Evolutionary conservation across 495 filamentous ascomycete species (phyloP), one percentile per base, ranked within the genome.

Genomic region (Hypoxylon crocopeplum): DNA sequence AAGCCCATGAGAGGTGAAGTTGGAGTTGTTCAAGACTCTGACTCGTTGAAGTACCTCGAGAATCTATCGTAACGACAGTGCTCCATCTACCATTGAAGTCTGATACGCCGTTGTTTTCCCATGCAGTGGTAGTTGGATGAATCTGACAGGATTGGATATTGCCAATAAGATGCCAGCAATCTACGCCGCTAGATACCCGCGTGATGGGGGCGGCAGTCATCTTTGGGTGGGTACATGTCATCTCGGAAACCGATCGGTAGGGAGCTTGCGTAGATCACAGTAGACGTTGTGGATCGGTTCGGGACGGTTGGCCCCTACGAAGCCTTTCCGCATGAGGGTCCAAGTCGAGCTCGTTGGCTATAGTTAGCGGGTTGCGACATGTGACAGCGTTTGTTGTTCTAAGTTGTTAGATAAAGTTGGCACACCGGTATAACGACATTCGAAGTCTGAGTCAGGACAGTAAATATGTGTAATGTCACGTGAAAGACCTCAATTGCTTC

Each of bases 181-280:
- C n/a, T n/a, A n/a, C n/a, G n/a, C n/a, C n/a, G 24, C 24, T 8
- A 4, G 24, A 27, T 27, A 27, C n/a, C n/a, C n/a, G n/a, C n/a
- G n/a, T n/a, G n/a, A n/a, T n/a, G 24, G 24, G 24, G 24, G 24
- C 24, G 24, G 24, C 41, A 27, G 34, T 47, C 19, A 36, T 42
- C n/a, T n/a, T n/a, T 51, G 19, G 53, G 45, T 13, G 30, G 19
- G 17, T 24, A 46, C 22, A 47, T 17, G 11, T 20, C 27, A 39
- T 52, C 33, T 48, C 52, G 39, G 51, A 29, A 42, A 34, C 52
- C 46, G 59, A 50, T 48, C 59, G 59, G 59, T 56, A 56, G 25
- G 40, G 29, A 40, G 40, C 45, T 29, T 56, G 52, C 52, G 47
- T 57, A 47, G 41, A 54, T 56, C 46, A 30, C 59, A 48, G 56